Evolutionary conservation across 331 rosid species (phyloP), one percentile per base, ranked within the genome.

Genomic region (Pyracantha coccinea): DNA sequence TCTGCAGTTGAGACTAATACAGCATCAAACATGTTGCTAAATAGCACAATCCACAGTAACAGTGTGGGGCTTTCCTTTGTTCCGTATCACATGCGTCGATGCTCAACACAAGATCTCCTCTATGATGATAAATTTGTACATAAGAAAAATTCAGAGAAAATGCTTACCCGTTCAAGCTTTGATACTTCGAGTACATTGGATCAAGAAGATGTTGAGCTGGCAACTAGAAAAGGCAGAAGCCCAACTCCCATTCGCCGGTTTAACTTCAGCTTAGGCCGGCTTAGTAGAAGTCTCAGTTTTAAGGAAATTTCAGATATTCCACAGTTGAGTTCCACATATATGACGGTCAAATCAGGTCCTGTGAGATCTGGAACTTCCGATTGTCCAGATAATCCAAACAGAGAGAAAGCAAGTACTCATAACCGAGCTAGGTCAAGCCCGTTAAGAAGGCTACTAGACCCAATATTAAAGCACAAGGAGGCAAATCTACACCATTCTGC

Each of bases 271-370:
- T 83, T 88, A 76, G 81, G 85, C 12, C 84, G 82, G 68, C 69
- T 91, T 58, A 87, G 96, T 66, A 91, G 98, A 86, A 94, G 99
- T 79, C 82, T 90, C 68, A 94, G 97, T 87, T 94, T 87, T 82
- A 94, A 85, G 83, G 99, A 94, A 75, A 81, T 81, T 41, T 75
- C 90, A 55, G 71, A 83, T 45, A 60, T 78, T 78, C 95, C 96
- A 15, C 88, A 73, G 69, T 77, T 79, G 77, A 83, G 85, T 78
- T 84, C 97, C 80, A 76, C 73, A 52, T 12, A 80, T 79, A 71
- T 73, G 69, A 75, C 79, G 70, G 85, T 84, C 64, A 88, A 88
- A 83, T 92, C 97, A 63, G 93, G 96, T 81, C 93, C 92, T 10
- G 61, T 87, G 76, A 83, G 71, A 76, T 75, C 85, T 72, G 91